Conservation (phyloP, 345 rosid genomes). For the Euphorbia pulcherrima region DNA sequence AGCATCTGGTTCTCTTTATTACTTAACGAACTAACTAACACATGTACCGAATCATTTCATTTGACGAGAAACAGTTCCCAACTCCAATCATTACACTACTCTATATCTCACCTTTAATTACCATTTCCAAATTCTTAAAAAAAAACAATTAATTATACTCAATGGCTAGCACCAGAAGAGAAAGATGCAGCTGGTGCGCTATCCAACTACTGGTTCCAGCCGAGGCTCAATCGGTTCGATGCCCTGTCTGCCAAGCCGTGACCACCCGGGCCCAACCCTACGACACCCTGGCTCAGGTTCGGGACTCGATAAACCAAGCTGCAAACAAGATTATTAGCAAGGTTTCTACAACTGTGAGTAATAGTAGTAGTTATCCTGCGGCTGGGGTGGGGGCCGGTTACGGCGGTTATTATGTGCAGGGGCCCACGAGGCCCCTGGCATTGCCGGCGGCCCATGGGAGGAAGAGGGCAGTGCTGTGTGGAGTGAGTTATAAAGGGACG, state of each 20-base stretch:
- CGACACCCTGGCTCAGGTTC: slow-evolving; percentile 20
- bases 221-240: slow-evolving; percentile 34
- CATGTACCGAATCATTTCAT: not conserved
- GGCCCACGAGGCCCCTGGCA: slow-evolving; percentile 18
- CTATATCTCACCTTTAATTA: not conserved
- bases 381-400: slow-evolving; percentile 12
- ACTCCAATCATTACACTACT: not conserved
- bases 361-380: slow-evolving; percentile 16
- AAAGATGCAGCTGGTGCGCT: slow-evolving; percentile 51
- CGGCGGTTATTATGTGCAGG: slow-evolving; percentile 10
- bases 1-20: slow-evolving; percentile 27
- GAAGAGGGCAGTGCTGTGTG: slow-evolving; percentile 55
- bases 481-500: slow-evolving; percentile 44
- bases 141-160: not conserved
- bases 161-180: slow-evolving; percentile 44
- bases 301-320: slow-evolving; percentile 12
- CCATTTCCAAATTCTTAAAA: too few species aligned
- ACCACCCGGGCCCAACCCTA: slow-evolving; percentile 32
- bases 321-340: slow-evolving; percentile 19
- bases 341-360: slow-evolving; percentile 11
- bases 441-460: slow-evolving; percentile 27
- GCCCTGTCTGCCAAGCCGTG: slow-evolving; percentile 40
- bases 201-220: slow-evolving; percentile 41
- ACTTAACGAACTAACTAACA: not conserved
- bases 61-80: slow-evolving; percentile 11